A percentile compares a stretch with the other conserved stretches of the same genome.
Evolutionary conservation across 23 red algal species (phyloP).

Genomic region (Pyropia yezoensis): DNA sequence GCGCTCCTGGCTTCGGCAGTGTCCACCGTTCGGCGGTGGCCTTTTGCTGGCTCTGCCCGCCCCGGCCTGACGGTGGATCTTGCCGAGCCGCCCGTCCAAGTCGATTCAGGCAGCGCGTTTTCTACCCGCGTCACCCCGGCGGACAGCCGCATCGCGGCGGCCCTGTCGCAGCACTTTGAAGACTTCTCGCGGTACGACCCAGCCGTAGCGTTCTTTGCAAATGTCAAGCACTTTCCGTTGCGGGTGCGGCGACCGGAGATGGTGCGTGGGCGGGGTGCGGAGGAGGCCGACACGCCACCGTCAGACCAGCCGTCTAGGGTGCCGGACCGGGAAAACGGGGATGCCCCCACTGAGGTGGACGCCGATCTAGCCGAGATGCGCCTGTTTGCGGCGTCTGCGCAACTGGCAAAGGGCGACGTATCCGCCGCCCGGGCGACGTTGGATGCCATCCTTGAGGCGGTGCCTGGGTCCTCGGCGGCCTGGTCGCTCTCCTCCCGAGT

Average conservation of each 20-base stretch:
- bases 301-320: too few relatives aligned
- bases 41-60: slow-evolving; percentile 33
- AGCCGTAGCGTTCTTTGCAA: slow-evolving; percentile 48
- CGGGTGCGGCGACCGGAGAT: slow-evolving; percentile 14
- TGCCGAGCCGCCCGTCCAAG: too few relatives aligned
- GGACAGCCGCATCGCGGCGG: slow-evolving; percentile 30
- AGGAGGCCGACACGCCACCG: slow-evolving; percentile 1
- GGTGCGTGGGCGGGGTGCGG: slow-evolving; percentile 25
- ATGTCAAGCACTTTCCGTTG: not conserved
- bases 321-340: slow-evolving; percentile 1
- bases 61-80: not conserved
- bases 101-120: not conserved
- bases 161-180: slow-evolving; percentile 48
- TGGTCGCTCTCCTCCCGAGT: slow-evolving; percentile 4
- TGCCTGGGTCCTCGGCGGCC: not conserved
- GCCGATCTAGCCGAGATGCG: slow-evolving; percentile 6
- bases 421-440: slow-evolving; percentile 39
- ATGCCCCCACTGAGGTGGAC: slow-evolving; percentile 3
- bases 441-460: slow-evolving; percentile 7
- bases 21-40: slow-evolving; percentile 30
- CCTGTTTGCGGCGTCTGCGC: slow-evolving; percentile 14
- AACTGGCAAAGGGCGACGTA: slow-evolving; percentile 40
- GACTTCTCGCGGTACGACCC: slow-evolving; percentile 31
- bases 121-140: slow-evolving; percentile 4
- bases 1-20: slow-evolving; percentile 40